These are phyloP conservation scores for Ceratocystis cubensis DNA, from an alignment of 2,329 filamentous ascomycete genomes.

Conservation along the genomic window DNA sequence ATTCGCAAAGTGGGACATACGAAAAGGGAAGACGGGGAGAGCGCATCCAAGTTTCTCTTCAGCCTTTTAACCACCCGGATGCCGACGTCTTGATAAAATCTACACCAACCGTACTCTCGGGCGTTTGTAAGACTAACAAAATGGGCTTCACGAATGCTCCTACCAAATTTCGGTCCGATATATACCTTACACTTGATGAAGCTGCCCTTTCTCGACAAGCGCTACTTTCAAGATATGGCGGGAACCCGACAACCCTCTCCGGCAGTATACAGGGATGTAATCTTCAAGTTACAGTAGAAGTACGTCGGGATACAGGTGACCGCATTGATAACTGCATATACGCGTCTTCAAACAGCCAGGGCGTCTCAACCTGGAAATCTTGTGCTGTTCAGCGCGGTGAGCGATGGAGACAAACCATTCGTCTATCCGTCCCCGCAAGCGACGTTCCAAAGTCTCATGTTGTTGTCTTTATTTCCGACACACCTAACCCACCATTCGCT, in stretches of 20 bases:
- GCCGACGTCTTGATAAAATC: constrained; percentile 69
- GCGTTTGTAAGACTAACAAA: constrained; percentile 67
- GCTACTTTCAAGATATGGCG: constrained; percentile 50
- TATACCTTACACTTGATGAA: constrained; percentile 77
- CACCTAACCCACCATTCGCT: constrained; percentile 78
- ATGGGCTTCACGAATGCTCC: constrained; percentile 92
- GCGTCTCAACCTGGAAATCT: constrained; percentile 78
- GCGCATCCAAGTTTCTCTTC: constrained; percentile 65
- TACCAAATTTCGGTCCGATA: constrained; percentile 78
- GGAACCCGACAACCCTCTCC: constrained; percentile 62
- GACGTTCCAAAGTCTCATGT: constrained; percentile 76
- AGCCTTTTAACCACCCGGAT: constrained; percentile 64
- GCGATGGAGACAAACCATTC: constrained; percentile 77
- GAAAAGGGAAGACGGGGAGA: constrained; percentile 61
- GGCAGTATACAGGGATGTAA: constrained; percentile 54
- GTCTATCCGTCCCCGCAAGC: constrained; percentile 62
- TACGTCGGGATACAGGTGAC: constrained; percentile 65
- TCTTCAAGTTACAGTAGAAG: constrained; percentile 78
- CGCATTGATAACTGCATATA: constrained; percentile 81
- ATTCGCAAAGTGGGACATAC: constrained; percentile 60
- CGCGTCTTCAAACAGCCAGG: constrained; percentile 66
- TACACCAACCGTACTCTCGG: constrained; percentile 76
- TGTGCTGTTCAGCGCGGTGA: constrained; percentile 67
- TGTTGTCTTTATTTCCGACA: constrained; percentile 78
- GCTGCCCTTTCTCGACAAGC: constrained; percentile 68